Percentiles rank a stretch among this genome's conserved stretches.
Conservation (phyloP, 2,329 filamentous ascomycete genomes). For the Fusarium anguioides region DNA sequence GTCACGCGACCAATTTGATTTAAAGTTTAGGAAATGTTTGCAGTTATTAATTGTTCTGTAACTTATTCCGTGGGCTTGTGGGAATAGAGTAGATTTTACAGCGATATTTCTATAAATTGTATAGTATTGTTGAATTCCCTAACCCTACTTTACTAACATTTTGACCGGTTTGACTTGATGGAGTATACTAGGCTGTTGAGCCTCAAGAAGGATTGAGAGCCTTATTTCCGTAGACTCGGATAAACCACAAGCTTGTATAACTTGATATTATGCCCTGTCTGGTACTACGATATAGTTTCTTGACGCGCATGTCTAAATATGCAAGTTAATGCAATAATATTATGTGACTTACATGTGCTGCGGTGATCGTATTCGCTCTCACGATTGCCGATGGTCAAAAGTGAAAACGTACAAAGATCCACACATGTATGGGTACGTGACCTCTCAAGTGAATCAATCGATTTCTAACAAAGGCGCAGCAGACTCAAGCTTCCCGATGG, state of each 20-base stretch:
- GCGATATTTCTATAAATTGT: no score
- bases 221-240: no score
- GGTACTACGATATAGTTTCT: neutral
- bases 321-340: neutral
- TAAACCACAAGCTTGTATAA: neutral
- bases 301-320: neutral
- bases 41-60: no score
- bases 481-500: slow-evolving; percentile 1
- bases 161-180: no score
- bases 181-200: no score
- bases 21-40: no score
- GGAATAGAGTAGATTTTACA: no score
- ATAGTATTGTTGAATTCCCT: no score
- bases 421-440: slow-evolving; percentile 9
- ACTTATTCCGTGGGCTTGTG: no score
- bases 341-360: neutral
- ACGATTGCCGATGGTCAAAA: slow-evolving; percentile 5
- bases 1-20: no score
- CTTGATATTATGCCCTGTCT: neutral
- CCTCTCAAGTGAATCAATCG: slow-evolving; percentile 11
- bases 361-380: slow-evolving; percentile 4
- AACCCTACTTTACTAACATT: no score
- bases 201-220: no score
- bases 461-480: slow-evolving; percentile 3
- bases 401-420: slow-evolving; percentile 2